Evolutionary conservation across 2,329 filamentous ascomycete genomes (phyloP).

Genomic region (Penicillium sp.): DNA sequence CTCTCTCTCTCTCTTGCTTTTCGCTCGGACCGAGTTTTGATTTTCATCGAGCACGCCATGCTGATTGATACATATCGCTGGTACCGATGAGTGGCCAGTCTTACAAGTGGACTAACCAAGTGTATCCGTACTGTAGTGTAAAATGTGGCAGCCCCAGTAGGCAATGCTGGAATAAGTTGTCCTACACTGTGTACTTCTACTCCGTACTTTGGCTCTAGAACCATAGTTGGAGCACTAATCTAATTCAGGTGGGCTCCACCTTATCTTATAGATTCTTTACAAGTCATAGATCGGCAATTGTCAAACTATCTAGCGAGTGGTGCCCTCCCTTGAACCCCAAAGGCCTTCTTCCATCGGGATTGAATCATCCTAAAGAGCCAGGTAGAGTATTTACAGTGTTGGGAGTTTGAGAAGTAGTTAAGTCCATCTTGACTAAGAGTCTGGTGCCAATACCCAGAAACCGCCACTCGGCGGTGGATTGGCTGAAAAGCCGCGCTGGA

Average conservation of each 20-base stretch:
- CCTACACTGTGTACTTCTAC: background rate
- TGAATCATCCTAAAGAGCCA: too few species aligned
- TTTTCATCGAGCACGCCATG: background rate
- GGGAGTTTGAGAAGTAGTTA: too few species aligned
- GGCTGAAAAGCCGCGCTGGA: background rate
- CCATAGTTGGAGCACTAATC: background rate
- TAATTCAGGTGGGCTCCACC: background rate
- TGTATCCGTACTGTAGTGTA: background rate
- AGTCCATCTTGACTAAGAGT: too few species aligned
- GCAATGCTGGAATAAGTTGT: background rate
- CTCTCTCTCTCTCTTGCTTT: background rate
- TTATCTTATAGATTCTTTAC: background rate
- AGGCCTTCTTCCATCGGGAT: too few species aligned
- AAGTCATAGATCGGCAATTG: background rate
- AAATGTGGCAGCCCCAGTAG: background rate
- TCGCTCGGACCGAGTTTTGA: background rate
- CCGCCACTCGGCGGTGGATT: too few species aligned
- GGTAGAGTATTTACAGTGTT: too few species aligned
- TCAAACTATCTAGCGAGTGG: too few species aligned
- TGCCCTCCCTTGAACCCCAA: too few species aligned
- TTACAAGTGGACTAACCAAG: background rate
- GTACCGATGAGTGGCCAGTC: background rate
- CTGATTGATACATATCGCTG: background rate
- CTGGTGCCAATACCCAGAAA: too few species aligned
- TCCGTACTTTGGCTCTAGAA: background rate